Evolutionary conservation across 257 asterid species (phyloP), one percentile per base, ranked within the genome.

Genomic region (Mitragyna speciosa): DNA sequence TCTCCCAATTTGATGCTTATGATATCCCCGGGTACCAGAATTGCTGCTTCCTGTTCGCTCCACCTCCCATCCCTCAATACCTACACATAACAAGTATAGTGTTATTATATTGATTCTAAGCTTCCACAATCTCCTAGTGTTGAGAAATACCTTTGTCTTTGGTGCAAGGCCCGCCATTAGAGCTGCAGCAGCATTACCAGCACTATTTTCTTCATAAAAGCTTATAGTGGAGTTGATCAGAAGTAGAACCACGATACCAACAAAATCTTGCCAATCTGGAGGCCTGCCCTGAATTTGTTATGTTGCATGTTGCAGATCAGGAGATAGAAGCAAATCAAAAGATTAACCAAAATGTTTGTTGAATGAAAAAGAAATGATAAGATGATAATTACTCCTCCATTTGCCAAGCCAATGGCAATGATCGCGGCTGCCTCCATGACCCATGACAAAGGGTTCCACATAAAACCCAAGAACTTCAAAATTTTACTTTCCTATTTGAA

Each of bases 361-460:
- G 6, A n/a, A 15, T 39, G n/a, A 41, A 30, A 58, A 4, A 54
- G 20, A 69, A 30, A 26, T 22, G 56, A 26, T 30, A 31, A 12
- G 3, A 10, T n/a, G 67, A 4, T 20, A 30, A 36, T 59, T 82
- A 90, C 94, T 86, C 83, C 80, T 82, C 95, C 95, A 77, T 92
- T 90, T 19, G 97, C 90, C 79, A 91, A 59, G 12, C 75, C 86
- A 61, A 92, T 92, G 39, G 97, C 97, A 56, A 92, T 88, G 76
- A 92, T 70, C 12, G 97, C 97, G n/a, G 97, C 97, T 26, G 86
- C 85, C 67, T 90, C 97, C 97, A 92, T 90, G 33, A 90, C 95
- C 97, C 97, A 92, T 41, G 97, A 92, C 43, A 90, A 74, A 9
- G 95, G 97, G 36, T 92, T 92, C 97, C 97, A 92, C 95, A 92